These are phyloP conservation scores for Aspergillus fijiensis DNA, from an alignment of 2,329 filamentous ascomycete species.

Conservation along the genomic window DNA sequence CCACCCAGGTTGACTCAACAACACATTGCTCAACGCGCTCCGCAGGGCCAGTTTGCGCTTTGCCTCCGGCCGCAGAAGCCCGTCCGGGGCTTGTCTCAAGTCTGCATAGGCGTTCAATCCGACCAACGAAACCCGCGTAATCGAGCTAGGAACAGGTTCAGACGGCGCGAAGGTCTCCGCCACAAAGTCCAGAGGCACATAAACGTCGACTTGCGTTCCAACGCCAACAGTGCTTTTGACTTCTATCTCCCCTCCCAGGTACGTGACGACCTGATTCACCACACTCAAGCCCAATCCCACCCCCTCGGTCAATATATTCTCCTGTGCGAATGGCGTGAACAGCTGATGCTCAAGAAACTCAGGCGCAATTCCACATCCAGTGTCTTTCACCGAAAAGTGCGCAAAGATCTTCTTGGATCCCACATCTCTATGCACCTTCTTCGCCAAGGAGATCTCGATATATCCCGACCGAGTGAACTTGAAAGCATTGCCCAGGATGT, in stretches of 20 bases:
- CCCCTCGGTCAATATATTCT: constrained; percentile 58
- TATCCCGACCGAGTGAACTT: constrained; percentile 38
- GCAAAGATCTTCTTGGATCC: constrained; percentile 18
- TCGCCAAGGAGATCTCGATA: constrained; percentile 32
- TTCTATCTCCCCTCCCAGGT: constrained; percentile 57
- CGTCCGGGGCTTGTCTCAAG: constrained; percentile 22
- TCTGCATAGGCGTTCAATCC: constrained; percentile 27
- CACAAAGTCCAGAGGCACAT: constrained; percentile 24
- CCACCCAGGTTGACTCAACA: constrained; percentile 27
- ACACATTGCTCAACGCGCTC: constrained; percentile 25
- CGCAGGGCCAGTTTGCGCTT: constrained; percentile 32
- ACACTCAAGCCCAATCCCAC: constrained; percentile 65
- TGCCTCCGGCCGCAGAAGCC: constrained; percentile 25
- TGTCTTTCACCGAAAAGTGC: constrained; percentile 55
- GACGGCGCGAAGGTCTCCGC: not conserved
- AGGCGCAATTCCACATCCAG: constrained; percentile 61
- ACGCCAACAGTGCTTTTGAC: constrained; percentile 46
- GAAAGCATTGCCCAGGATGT: constrained; percentile 38
- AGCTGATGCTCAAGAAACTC: constrained; percentile 59
- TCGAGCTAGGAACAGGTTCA: not conserved
- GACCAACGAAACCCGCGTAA: constrained; percentile 28
- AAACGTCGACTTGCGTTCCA: constrained; percentile 32
- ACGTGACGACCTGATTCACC: constrained; percentile 57
- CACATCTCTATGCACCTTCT: constrained; percentile 10
- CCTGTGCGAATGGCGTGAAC: constrained; percentile 64